These are phyloP conservation scores for Emiliania huxleyi DNA, from an alignment of 78 protist species.

Conservation along the genomic window DNA sequence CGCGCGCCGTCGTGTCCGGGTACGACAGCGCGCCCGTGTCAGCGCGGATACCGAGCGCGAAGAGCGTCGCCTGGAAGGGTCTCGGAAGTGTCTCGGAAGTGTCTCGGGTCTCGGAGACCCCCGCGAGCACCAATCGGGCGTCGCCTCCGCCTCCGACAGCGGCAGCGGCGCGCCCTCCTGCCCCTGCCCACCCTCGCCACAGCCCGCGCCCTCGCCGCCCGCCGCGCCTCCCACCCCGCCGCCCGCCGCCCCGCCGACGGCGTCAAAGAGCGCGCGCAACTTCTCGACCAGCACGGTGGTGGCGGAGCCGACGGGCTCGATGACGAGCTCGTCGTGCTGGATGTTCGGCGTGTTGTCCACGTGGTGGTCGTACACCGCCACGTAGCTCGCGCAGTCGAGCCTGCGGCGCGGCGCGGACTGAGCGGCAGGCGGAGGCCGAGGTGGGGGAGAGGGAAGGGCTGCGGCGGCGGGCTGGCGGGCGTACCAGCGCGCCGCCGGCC, in stretches of 20 bases:
- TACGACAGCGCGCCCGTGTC: constrained; percentile 19
- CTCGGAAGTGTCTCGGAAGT: too few species aligned
- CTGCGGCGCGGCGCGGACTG: too few species aligned
- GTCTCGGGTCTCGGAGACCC: too few species aligned
- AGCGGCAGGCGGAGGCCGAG: too few species aligned
- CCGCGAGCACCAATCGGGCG: too few species aligned
- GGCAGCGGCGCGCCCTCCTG: background rate
- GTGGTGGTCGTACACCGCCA: constrained; percentile 21
- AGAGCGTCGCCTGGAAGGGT: too few species aligned
- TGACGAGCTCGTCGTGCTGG: background rate
- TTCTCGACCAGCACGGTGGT: constrained; percentile 6
- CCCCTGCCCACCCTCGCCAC: background rate
- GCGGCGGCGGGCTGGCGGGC: too few species aligned
- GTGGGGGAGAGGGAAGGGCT: too few species aligned
- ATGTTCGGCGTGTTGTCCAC: background rate
- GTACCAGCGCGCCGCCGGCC: background rate
- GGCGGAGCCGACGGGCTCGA: constrained; percentile 11
- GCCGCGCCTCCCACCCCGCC: background rate
- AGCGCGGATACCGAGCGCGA: constrained; percentile 27
- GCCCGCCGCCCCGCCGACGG: background rate
- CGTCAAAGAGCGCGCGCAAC: background rate
- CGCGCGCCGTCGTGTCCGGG: background rate
- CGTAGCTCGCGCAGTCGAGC: background rate
- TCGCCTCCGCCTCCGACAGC: constrained; percentile 8
- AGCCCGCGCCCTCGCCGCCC: background rate